These are phyloP conservation scores for Trichoderma reesei DNA, from an alignment of 495 filamentous ascomycete species.

Conservation along the genomic window DNA sequence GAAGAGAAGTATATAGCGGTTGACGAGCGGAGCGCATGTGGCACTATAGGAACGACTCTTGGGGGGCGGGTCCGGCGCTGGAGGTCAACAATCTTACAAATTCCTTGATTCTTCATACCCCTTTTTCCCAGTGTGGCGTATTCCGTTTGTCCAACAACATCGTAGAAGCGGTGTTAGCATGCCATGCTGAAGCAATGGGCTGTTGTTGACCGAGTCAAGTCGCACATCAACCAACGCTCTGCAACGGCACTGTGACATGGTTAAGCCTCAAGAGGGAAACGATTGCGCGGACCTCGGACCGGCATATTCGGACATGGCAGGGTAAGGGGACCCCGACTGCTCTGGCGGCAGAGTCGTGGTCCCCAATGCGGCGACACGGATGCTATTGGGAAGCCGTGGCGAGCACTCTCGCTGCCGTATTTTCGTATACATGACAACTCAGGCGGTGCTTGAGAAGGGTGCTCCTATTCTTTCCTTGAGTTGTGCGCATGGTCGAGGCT, in stretches of 20 bases:
- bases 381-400: neutral
- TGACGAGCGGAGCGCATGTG: conserved; percentile 2
- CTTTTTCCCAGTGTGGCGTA: neutral
- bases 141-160: neutral
- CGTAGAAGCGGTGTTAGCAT: neutral
- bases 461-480: neutral
- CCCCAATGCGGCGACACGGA: neutral
- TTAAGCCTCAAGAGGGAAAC: too few relatives aligned
- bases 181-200: neutral
- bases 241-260: too few relatives aligned
- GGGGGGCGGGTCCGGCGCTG: neutral
- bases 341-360: neutral
- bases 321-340: neutral
- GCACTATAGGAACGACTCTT: neutral
- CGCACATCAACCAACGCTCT: neutral
- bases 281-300: neutral
- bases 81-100: neutral
- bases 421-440: neutral
- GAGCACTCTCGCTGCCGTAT: neutral
- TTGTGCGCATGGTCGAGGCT: neutral
- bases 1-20: conserved; percentile 1
- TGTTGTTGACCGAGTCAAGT: neutral
- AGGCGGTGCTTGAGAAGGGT: neutral
- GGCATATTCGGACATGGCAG: neutral
- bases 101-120: neutral